These are phyloP conservation scores for Saccharum hybrid DNA, from an alignment of 202 grass and related monocot genomes.

Conservation along the genomic window DNA sequence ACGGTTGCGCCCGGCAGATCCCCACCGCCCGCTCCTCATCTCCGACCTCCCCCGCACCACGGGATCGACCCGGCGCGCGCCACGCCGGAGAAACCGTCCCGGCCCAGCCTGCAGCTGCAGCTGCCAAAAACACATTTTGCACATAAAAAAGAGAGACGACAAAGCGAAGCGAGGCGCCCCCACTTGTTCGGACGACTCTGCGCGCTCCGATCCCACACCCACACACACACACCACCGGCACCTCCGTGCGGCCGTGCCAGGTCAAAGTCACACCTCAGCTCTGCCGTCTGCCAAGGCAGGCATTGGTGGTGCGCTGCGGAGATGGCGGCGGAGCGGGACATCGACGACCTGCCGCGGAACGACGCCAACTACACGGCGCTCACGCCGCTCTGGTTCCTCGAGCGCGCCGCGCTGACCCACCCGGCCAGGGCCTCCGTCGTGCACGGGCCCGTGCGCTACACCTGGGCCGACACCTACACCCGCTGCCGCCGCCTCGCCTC, in stretches of 20 bases:
- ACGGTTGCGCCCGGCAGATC: not conserved
- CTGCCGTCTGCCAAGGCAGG: not conserved
- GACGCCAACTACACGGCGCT: conserved; percentile 84
- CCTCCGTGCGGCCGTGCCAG: conserved; percentile 7
- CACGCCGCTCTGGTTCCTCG: conserved; percentile 95
- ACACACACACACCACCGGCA: not conserved
- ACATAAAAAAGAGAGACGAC: not conserved
- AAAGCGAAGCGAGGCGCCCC: not conserved
- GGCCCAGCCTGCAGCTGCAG: not conserved
- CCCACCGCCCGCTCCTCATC: conserved; percentile 43
- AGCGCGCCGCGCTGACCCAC: conserved; percentile 80
- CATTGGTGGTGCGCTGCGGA: not conserved
- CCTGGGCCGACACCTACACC: conserved; percentile 90
- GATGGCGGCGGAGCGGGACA: conserved; percentile 74
- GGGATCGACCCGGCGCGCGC: not conserved
- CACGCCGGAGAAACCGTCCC: not conserved
- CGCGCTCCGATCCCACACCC: not conserved
- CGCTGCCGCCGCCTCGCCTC: conserved; percentile 89
- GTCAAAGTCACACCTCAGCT: not conserved
- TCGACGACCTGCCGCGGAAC: conserved; percentile 89
- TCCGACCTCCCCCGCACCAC: not conserved
- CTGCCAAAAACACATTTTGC: not conserved
- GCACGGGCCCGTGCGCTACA: conserved; percentile 74
- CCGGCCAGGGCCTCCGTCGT: conserved; percentile 66
- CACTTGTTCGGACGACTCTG: not conserved